A percentile compares a stretch with the other conserved stretches of the same genome.
Conservation (phyloP, 495 filamentous ascomycete species). For the Immersiella caudata region DNA sequence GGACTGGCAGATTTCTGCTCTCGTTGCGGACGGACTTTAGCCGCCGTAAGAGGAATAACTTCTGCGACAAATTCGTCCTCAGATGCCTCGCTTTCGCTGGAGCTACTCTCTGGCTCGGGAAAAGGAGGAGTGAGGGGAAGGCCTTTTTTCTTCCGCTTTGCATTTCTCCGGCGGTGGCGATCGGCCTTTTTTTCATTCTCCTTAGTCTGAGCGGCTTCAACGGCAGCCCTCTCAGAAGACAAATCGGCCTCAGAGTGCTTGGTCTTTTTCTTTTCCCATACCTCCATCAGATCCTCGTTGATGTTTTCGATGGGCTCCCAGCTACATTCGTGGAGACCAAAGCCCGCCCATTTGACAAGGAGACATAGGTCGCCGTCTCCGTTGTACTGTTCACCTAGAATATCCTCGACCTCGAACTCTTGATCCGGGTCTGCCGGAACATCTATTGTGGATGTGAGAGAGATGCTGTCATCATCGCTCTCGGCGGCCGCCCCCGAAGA, state of each 20-base stretch:
- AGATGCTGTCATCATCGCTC: conserved; percentile 61
- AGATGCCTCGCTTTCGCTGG: conserved; percentile 24
- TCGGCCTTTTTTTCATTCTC: conserved; percentile 36
- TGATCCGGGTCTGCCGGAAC: conserved; percentile 44
- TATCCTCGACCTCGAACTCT: conserved; percentile 53
- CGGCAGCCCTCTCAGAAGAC: conserved; percentile 42
- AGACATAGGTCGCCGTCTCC: conserved; percentile 50
- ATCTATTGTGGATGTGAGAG: conserved; percentile 60
- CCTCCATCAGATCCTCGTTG: conserved; percentile 46
- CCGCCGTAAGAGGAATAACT: neutral
- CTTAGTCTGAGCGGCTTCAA: conserved; percentile 35
- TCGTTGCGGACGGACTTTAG: conserved; percentile 12
- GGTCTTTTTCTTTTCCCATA: conserved; percentile 59
- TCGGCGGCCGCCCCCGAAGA: conserved; percentile 18
- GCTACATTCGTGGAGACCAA: conserved; percentile 56
- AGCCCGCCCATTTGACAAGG: conserved; percentile 70
- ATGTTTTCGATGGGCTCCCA: conserved; percentile 69
- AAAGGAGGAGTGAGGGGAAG: conserved; percentile 32
- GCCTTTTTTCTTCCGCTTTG: conserved; percentile 46
- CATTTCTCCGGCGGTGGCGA: conserved; percentile 53
- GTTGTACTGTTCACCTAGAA: conserved; percentile 52
- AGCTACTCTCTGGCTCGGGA: neutral
- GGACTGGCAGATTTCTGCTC: neutral
- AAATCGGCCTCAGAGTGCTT: conserved; percentile 46
- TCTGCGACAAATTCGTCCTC: conserved; percentile 20